Percentiles rank a stretch among this genome's conserved stretches.
Conservation (phyloP, 2,329 filamentous ascomycete species). For the Hymenoscyphus linearis region DNA sequence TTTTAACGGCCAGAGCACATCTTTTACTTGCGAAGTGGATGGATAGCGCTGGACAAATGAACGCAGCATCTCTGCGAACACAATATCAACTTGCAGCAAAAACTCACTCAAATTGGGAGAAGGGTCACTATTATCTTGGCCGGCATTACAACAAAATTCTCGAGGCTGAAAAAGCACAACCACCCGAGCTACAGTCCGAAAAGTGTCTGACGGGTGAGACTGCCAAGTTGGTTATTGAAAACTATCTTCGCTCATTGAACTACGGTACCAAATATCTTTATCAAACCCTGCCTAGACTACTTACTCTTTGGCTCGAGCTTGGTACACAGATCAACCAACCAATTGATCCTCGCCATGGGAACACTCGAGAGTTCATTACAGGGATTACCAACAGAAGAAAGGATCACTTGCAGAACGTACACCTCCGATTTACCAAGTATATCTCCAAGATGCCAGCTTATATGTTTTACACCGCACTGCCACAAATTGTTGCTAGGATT, state of each 20-base stretch:
- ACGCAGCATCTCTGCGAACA: constrained; percentile 70
- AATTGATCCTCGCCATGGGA: constrained; percentile 40
- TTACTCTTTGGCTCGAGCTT: constrained; percentile 93
- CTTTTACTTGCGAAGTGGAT: constrained; percentile 95
- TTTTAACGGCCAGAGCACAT: constrained; percentile 72
- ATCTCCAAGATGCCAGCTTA: constrained; percentile 66
- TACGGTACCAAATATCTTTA: constrained; percentile 95
- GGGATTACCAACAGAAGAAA: constrained; percentile 52
- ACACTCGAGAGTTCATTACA: constrained; percentile 42
- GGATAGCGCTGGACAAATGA: constrained; percentile 88
- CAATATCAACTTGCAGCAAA: constrained; percentile 81
- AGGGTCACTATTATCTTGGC: constrained; percentile 93
- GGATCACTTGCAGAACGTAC: constrained; percentile 62
- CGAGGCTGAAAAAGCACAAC: constrained; percentile 78
- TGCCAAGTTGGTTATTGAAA: constrained; percentile 85
- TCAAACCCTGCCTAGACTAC: constrained; percentile 82
- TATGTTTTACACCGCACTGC: constrained; percentile 75
- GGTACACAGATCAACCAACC: constrained; percentile 67
- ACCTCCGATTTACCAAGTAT: constrained; percentile 75
- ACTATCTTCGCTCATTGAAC: constrained; percentile 80
- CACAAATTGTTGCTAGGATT: constrained; percentile 94
- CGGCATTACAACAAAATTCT: constrained; percentile 96
- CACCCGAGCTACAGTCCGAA: constrained; percentile 70
- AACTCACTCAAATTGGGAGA: constrained; percentile 74
- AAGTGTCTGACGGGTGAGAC: constrained; percentile 75